phyloP scores from a whole-genome alignment of 1,284 basidiomycete genomes.

The Cryptococcus sp. region DNA sequence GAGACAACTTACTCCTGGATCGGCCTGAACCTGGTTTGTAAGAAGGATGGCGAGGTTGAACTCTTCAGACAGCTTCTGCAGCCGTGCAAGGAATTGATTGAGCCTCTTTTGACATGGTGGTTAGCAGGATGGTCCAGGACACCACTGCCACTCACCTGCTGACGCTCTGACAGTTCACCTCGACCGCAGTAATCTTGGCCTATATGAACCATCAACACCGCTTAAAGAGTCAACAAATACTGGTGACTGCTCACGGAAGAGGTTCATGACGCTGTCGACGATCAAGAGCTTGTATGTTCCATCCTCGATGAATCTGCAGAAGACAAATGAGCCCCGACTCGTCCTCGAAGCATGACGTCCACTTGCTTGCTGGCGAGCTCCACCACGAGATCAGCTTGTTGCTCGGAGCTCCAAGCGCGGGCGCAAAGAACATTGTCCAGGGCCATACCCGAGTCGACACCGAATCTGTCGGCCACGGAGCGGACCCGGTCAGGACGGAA shows the following conservation, averaged over 20 bases:
- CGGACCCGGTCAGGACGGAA: slow-evolving; percentile 89
- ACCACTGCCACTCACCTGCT: slow-evolving; percentile 58
- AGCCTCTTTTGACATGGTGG: slow-evolving; percentile 48
- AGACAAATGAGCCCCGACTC: neutral
- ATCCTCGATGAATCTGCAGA: slow-evolving; percentile 51
- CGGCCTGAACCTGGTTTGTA: slow-evolving; percentile 85
- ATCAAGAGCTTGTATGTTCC: slow-evolving; percentile 52
- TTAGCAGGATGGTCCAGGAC: neutral
- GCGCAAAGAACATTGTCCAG: slow-evolving; percentile 60
- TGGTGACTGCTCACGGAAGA: slow-evolving; percentile 64
- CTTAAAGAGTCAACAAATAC: neutral
- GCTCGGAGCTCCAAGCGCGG: slow-evolving; percentile 50
- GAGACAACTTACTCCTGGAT: slow-evolving; percentile 66
- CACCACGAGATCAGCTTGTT: slow-evolving; percentile 49
- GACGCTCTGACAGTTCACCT: slow-evolving; percentile 87
- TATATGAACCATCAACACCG: slow-evolving; percentile 14
- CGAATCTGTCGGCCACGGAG: slow-evolving; percentile 85
- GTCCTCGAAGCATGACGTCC: neutral
- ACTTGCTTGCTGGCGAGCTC: slow-evolving; percentile 49
- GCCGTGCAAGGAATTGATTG: slow-evolving; percentile 79
- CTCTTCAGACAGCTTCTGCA: slow-evolving; percentile 88
- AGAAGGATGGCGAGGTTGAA: slow-evolving; percentile 78
- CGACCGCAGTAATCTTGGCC: slow-evolving; percentile 83
- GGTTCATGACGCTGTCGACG: slow-evolving; percentile 89
- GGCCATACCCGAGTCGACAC: slow-evolving; percentile 81